phyloP scores from a whole-genome alignment of 257 asterid genomes.

The Plantago ovata region DNA sequence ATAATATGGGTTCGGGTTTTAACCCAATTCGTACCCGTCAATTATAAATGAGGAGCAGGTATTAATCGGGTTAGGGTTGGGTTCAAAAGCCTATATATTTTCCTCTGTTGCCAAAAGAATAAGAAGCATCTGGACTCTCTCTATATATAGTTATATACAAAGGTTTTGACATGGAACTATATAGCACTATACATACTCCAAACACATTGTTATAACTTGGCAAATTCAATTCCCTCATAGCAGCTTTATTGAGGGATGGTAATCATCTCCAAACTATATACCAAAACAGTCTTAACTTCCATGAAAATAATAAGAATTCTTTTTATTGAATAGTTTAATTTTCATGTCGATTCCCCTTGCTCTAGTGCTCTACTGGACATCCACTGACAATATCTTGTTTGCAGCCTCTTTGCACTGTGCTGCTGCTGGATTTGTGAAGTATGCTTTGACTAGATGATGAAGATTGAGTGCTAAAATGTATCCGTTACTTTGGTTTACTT shows the following conservation, averaged over 20 bases:
- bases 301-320: background rate
- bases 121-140: background rate
- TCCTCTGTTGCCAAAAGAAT: too few species aligned
- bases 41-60: too few species aligned
- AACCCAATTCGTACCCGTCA: too few species aligned
- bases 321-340: background rate
- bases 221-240: background rate
- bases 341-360: background rate
- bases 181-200: background rate
- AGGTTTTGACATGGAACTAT: slow-evolving; percentile 1
- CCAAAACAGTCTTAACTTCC: background rate
- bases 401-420: slow-evolving; percentile 64
- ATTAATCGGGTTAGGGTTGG: too few species aligned
- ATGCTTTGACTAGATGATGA: slow-evolving; percentile 31
- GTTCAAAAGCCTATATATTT: too few species aligned
- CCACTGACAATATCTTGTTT: slow-evolving; percentile 9
- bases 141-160: slow-evolving; percentile 16
- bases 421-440: slow-evolving; percentile 80
- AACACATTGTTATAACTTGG: slow-evolving; percentile 4
- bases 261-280: slow-evolving; percentile 7
- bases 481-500: slow-evolving; percentile 9
- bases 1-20: too few species aligned
- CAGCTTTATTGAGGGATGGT: slow-evolving; percentile 79
- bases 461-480: background rate
- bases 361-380: too few species aligned